Conservation (phyloP, 2,329 filamentous ascomycete species). For the Aspergillus thermomutatus region DNA sequence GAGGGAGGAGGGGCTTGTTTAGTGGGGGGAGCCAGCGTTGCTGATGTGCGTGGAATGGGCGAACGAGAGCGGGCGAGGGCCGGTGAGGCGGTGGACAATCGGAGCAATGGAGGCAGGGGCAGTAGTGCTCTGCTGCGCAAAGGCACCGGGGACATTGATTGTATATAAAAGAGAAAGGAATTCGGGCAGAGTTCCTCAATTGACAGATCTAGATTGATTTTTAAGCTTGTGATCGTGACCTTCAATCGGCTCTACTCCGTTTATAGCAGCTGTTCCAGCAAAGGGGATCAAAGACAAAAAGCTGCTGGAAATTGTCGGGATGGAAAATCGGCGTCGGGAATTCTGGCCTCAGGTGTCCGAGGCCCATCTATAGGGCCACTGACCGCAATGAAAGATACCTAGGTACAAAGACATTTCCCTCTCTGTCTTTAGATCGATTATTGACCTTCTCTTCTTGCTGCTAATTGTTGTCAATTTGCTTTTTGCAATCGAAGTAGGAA, state of each 20-base stretch:
- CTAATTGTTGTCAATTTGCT: neutral
- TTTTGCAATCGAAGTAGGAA: neutral
- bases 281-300: neutral
- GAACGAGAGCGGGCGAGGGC: slow-evolving; percentile 18
- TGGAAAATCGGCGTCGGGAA: slow-evolving; percentile 12
- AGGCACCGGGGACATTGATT: slow-evolving; percentile 8
- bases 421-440: neutral
- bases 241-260: neutral
- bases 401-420: neutral
- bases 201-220: neutral
- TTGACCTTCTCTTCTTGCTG: neutral
- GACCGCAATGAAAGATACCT: neutral
- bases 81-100: slow-evolving; percentile 36
- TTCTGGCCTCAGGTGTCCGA: slow-evolving; percentile 6
- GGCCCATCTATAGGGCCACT: slow-evolving; percentile 1
- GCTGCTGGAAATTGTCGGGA: slow-evolving; percentile 8
- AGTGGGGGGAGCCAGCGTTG: slow-evolving; percentile 43
- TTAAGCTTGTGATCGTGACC: neutral
- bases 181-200: neutral
- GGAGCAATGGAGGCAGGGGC: slow-evolving; percentile 27
- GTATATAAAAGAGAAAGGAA: neutral
- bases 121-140: neutral
- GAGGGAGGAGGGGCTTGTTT: slow-evolving; percentile 30
- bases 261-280: neutral
- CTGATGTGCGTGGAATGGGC: slow-evolving; percentile 32